Evolutionary conservation across 192 early-diverging fungal species (phyloP), one percentile per base, ranked within the genome.

Genomic region (Allomyces macrogynus): DNA sequence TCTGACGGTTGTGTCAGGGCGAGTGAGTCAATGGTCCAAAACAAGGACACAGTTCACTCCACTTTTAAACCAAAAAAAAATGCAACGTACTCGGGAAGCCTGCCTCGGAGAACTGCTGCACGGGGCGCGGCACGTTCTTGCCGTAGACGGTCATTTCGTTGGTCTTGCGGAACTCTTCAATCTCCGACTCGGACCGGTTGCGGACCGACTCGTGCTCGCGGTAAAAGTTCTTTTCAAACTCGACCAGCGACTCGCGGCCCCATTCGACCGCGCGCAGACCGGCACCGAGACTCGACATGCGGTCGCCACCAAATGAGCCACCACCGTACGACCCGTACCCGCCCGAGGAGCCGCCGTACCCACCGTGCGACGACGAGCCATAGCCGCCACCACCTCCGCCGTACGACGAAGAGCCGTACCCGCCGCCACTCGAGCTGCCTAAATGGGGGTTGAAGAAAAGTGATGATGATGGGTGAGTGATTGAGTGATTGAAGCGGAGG

Each of bases 181-280:
- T 78, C 62, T 98, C 90, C 22, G 78, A 68, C 49, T 75, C 70
- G 27, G 82, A 75, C 63, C 90, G 84, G 10, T 69, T 71, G 4
- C 81, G 69, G 5, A 98, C 92, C 44, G 73, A 65, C 10, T 81
- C 71, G 69, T 90, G 73, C 74, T 98, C 95, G n/a, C 72, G 72
- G 77, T 98, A 98, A 71, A 98, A 98, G 77, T 97, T 95, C 78
- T 94, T 95, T 74, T 94, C 91, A 69, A 95, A 95, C 62, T 76
- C 83, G 8, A 81, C 85, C 23, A 97, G 74, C 63, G 79, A 70
- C 16, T 67, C 63, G 3, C 75, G 43, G 67, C 87, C 85, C 88
- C 89, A 95, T 67, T 89, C 76, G 20, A 77, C 77, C 24, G 68
- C 75, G 24, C 71, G 67, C 42, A 89, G 75, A 62, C 71, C 75